Base-by-base conservation (phyloP, 768 basidiomycete genomes). In the Pleurotus salmoneostramineus region DNA sequence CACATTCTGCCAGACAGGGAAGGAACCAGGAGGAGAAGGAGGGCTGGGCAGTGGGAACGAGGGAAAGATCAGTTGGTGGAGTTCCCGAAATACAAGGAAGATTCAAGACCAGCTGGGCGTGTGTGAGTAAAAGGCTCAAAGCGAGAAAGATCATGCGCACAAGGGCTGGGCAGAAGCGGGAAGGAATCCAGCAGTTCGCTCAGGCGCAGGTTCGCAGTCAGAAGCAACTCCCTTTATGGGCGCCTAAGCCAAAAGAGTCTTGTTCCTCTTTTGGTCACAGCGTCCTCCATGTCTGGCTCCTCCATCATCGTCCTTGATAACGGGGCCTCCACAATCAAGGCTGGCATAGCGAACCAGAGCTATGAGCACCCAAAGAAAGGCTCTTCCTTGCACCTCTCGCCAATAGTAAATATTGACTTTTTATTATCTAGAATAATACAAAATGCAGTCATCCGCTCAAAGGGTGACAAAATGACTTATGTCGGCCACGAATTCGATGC, bases 361-460 rank as follows among this genome's bases (percentile, higher is more conserved):
- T 60, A 67, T 58, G 66, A 64, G 31, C 65, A 55, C 36, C 64
- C 69, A 52, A 65, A 66, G 71, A 76, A 59, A 69, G 65, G 73
- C 74, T 17, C 44, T 63, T 50, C 37, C 21, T 48, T 27, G 48
- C 15, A 32, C 12, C 11, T 14, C 48, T 49, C 17, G 43, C 31
- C 48, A 55, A 17, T 57, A 17, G 58, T 35, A 35, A 42, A 56
- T 33, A 58, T 37, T 57, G 10, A 48, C 12, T 17, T 21, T 45
- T 44, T 60, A 52, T 15, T 43, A 50, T 27, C 35, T 17, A 93
- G 91, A 65, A 73, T 89, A 21, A 80, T 92, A 36, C 78, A 85
- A 15, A 98, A 98, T 69, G 89, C 91, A 15, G 83, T 95, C 58
- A 82, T 90, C 47, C 83, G 93, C 56, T 92, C 92, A 44, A 93